phyloP scores from a whole-genome alignment of 148 eudicot species.

The Nyssa sinensis region DNA sequence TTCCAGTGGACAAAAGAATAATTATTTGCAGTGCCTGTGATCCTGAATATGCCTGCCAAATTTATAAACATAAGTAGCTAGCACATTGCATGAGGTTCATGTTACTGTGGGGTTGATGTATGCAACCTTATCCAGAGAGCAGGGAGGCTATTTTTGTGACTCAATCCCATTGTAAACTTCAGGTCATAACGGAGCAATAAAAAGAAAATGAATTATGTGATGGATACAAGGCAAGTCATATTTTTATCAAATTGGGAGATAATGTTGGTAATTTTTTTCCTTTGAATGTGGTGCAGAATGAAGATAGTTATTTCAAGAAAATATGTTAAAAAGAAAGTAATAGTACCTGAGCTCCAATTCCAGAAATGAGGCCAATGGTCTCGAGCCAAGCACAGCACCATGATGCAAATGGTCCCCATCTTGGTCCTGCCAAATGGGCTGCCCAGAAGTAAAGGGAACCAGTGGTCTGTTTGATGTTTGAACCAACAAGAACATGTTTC shows the following conservation, averaged over 20 bases:
- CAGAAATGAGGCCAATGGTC: constrained; percentile 55
- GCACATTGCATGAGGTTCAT: no score
- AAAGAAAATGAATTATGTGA: no score
- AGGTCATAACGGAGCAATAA: no score
- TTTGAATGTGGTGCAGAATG: neutral
- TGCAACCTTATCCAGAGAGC: no score
- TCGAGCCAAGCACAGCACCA: constrained; percentile 76
- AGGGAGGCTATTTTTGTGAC: no score
- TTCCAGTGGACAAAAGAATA: constrained; percentile 55
- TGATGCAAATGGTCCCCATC: constrained; percentile 74
- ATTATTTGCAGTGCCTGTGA: constrained; percentile 55
- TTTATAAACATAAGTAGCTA: constrained; percentile 1
- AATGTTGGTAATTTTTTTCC: no score
- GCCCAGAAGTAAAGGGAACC: constrained; percentile 72
- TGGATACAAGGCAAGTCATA: no score
- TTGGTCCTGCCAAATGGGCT: constrained; percentile 64
- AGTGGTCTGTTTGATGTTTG: constrained; percentile 40
- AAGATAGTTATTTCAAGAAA: neutral
- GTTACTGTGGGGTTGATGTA: no score
- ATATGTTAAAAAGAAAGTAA: neutral
- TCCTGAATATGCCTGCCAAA: constrained; percentile 59
- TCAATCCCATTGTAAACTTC: no score
- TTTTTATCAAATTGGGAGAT: no score
- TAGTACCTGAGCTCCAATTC: constrained; percentile 58
- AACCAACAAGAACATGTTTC: neutral